Conservation (phyloP, 2,329 filamentous ascomycete genomes). For the Apiospora malaysiana region DNA sequence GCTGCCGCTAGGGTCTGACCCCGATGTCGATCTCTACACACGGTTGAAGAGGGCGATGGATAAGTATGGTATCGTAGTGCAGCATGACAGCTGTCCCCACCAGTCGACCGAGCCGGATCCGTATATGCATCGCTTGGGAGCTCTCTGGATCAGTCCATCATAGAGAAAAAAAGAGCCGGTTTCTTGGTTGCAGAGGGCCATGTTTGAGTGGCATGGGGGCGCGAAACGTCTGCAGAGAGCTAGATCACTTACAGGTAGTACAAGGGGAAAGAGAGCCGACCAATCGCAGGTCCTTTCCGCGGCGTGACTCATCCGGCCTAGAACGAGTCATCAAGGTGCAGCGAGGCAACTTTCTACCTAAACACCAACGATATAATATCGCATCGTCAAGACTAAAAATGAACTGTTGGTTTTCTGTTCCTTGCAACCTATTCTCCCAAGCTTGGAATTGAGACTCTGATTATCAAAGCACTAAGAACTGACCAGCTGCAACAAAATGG, state of each 20-base stretch:
- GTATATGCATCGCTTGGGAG: background rate
- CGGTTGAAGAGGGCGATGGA: background rate
- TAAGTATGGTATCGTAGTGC: background rate
- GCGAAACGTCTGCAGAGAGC: rapidly evolving
- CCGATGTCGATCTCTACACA: background rate
- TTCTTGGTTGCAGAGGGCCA: background rate
- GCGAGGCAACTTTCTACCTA: background rate
- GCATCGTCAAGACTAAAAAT: background rate
- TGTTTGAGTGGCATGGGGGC: background rate
- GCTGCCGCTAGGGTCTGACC: background rate
- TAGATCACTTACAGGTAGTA: background rate
- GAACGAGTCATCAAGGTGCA: background rate
- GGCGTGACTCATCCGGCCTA: slow-evolving; percentile 12
- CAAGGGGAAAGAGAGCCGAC: background rate
- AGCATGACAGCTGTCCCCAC: background rate
- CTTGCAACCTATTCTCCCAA: background rate
- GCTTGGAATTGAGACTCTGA: no score
- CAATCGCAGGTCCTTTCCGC: background rate
- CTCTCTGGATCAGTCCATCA: background rate
- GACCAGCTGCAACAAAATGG: background rate
- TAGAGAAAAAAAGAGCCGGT: background rate
- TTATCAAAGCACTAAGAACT: background rate
- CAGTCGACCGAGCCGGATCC: background rate
- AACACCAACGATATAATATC: background rate
- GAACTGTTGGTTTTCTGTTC: background rate